Conservation (phyloP, 768 basidiomycete species). For the Leccinellum luteum region DNA sequence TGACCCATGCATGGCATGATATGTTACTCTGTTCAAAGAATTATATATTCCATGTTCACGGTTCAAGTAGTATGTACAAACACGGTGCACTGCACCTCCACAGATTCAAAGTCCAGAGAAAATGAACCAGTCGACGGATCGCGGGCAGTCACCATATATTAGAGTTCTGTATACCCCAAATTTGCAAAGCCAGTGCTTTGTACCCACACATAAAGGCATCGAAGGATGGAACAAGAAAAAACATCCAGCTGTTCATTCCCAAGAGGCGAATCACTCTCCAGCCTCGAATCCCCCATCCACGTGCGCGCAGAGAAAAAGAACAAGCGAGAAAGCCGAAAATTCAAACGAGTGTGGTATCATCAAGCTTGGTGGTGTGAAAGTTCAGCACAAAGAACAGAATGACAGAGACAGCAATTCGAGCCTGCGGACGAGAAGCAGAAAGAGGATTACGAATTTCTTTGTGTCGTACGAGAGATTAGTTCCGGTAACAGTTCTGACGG, state of each 20-base stretch:
- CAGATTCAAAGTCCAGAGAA: not conserved
- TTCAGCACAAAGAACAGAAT: not conserved
- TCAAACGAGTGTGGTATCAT: slow-evolving; percentile 22
- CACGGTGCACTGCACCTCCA: not conserved
- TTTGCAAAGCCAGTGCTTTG: not conserved
- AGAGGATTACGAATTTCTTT: slow-evolving; percentile 18
- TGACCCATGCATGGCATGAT: too few relatives aligned
- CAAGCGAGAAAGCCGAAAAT: not conserved
- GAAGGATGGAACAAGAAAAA: not conserved
- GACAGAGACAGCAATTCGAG: not conserved
- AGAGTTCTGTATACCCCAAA: not conserved
- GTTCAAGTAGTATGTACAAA: not conserved
- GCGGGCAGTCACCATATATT: not conserved
- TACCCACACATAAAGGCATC: not conserved
- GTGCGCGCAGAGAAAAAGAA: not conserved
- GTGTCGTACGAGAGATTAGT: slow-evolving; percentile 23
- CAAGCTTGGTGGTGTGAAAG: not conserved
- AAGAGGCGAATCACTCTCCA: not conserved
- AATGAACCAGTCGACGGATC: not conserved
- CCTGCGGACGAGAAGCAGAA: slow-evolving; percentile 2
- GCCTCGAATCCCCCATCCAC: not conserved
- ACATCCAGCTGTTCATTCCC: not conserved
- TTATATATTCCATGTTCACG: not conserved
- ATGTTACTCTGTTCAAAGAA: not conserved
- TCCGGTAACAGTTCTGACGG: slow-evolving; percentile 16